Evolutionary conservation across 163 green algal genomes (phyloP).

Genomic region (Prototheca cutis): DNA sequence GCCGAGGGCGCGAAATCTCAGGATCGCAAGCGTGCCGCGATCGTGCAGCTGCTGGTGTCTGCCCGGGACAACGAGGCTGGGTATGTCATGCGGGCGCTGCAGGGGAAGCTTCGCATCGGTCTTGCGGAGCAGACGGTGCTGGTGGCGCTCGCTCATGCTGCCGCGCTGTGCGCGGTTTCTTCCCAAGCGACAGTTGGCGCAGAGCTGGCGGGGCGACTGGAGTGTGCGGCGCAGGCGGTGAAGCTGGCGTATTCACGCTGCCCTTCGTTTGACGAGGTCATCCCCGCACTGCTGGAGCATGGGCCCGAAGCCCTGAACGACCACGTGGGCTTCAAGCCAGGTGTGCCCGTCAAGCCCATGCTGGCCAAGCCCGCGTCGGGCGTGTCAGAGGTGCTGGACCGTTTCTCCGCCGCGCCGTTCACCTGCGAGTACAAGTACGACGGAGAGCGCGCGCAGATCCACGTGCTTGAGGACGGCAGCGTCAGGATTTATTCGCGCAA

Average conservation of each 20-base stretch:
- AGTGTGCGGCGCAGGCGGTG: constrained; percentile 54
- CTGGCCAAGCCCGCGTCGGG: constrained; percentile 84
- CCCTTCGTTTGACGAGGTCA: constrained; percentile 78
- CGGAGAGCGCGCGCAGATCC: constrained; percentile 88
- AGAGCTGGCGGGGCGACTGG: constrained; percentile 59
- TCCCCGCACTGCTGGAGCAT: constrained; percentile 71
- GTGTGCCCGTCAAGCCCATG: constrained; percentile 88
- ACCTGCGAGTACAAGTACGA: constrained; percentile 99
- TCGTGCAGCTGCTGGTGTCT: constrained; percentile 57
- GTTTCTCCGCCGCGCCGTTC: constrained; percentile 77
- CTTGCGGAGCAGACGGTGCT: constrained; percentile 91
- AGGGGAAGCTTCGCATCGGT: constrained; percentile 94
- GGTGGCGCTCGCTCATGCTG: constrained; percentile 72
- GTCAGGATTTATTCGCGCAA: constrained; percentile 72
- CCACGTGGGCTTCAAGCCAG: constrained; percentile 76
- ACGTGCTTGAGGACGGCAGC: constrained; percentile 39
- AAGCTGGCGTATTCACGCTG: constrained; percentile 85
- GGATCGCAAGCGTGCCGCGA: constrained; percentile 50
- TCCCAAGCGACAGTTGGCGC: constrained; percentile 25
- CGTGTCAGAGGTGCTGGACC: constrained; percentile 78
- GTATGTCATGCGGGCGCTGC: constrained; percentile 78
- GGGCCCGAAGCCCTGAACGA: constrained; percentile 7
- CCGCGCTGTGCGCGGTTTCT: constrained; percentile 29
- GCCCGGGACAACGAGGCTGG: constrained; percentile 63
- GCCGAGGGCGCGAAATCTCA: constrained; percentile 35